A percentile compares a stretch with the other conserved stretches of the same genome.
These are phyloP conservation scores for Rosa lucieae DNA, from an alignment of 306 rosid species.

Conservation along the genomic window DNA sequence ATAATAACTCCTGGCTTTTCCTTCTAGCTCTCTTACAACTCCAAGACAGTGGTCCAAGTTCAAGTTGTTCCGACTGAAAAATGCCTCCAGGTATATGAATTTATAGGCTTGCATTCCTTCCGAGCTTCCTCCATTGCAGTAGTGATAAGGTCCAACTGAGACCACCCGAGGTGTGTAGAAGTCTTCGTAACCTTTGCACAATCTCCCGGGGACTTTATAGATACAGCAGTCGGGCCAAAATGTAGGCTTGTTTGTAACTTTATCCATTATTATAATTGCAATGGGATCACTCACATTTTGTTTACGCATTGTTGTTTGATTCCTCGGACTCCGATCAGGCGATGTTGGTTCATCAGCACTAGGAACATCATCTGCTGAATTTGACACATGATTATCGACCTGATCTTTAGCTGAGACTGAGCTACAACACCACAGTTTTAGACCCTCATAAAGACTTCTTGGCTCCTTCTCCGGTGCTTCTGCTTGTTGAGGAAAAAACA, in stretches of 20 bases:
- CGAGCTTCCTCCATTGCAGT: not conserved
- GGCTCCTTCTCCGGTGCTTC: too few species aligned
- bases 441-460: too few species aligned
- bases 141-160: not conserved
- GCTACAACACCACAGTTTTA: too few species aligned
- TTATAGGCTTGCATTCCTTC: not conserved
- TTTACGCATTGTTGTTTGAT: too few species aligned
- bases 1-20: not conserved
- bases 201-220: not conserved
- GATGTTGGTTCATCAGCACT: too few species aligned
- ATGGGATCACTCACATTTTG: too few species aligned
- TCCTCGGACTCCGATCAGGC: too few species aligned
- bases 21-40: not conserved
- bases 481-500: too few species aligned
- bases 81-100: not conserved
- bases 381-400: too few species aligned
- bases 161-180: constrained; percentile 2
- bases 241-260: not conserved
- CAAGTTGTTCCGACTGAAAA: not conserved
- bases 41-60: not conserved
- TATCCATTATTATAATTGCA: too few species aligned
- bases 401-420: too few species aligned
- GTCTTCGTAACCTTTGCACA: not conserved
- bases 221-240: not conserved
- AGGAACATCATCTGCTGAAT: too few species aligned